These are phyloP conservation scores for Ambrosiella xylebori DNA, from an alignment of 2,329 filamentous ascomycete genomes.

Conservation along the genomic window DNA sequence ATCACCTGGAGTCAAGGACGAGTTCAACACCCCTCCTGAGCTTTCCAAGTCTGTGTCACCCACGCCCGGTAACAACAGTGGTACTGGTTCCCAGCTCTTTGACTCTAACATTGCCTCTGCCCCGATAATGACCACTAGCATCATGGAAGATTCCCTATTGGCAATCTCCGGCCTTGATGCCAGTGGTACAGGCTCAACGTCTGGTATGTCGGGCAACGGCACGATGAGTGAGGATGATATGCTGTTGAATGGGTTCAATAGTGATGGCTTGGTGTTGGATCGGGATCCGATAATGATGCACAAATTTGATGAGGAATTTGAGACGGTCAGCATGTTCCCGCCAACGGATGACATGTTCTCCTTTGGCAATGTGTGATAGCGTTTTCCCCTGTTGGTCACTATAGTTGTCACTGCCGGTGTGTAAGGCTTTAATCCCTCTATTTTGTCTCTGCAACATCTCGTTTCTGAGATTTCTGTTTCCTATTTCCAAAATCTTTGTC, in stretches of 20 bases:
- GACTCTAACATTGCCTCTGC: slow-evolving; percentile 24
- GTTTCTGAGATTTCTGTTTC: no score
- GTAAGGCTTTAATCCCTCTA: background rate
- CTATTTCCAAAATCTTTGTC: no score
- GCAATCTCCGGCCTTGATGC: background rate
- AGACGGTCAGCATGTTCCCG: slow-evolving; percentile 33
- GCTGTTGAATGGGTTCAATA: slow-evolving; percentile 27
- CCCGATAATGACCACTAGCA: slow-evolving; percentile 16
- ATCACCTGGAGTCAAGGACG: slow-evolving; percentile 26
- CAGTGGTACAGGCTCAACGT: background rate
- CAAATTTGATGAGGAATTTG: slow-evolving; percentile 38
- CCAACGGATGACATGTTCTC: slow-evolving; percentile 37
- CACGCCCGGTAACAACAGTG: slow-evolving; percentile 20
- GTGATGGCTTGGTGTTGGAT: slow-evolving; percentile 28
- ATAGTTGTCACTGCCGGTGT: background rate
- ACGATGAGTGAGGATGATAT: slow-evolving; percentile 24
- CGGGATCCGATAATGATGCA: slow-evolving; percentile 31
- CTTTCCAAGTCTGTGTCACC: slow-evolving; percentile 45
- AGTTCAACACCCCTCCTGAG: slow-evolving; percentile 40
- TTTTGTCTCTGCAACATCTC: background rate
- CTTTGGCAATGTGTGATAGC: slow-evolving; percentile 17
- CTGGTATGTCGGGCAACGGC: slow-evolving; percentile 17
- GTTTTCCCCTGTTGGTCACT: slow-evolving; percentile 14
- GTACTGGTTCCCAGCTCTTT: slow-evolving; percentile 24
- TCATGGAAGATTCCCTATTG: slow-evolving; percentile 2